These are phyloP conservation scores for Trichomonas tenax DNA, from an alignment of 208 protist species.

Conservation along the genomic window DNA sequence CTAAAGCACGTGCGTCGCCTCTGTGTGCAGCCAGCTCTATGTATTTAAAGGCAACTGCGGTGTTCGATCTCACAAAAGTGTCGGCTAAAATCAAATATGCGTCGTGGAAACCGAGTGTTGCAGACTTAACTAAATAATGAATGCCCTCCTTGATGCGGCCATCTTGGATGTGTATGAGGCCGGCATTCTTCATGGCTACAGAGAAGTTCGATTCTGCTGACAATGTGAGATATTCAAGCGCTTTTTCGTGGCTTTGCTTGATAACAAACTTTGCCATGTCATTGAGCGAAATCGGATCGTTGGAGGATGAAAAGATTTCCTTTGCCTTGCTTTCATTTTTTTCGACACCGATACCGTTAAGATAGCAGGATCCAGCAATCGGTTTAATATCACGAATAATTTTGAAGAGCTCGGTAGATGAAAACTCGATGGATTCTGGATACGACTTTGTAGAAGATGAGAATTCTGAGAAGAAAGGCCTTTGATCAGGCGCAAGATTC, in stretches of 20 bases:
- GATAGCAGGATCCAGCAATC: background rate
- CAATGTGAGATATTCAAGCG: background rate
- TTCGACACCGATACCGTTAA: background rate
- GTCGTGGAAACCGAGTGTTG: background rate
- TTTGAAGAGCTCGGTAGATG: background rate
- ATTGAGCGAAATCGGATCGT: background rate
- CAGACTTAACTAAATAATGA: background rate
- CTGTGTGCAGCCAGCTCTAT: background rate
- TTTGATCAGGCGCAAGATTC: background rate
- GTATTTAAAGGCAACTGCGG: background rate
- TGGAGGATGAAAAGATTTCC: background rate
- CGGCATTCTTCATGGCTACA: background rate
- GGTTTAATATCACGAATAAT: background rate
- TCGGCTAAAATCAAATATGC: background rate
- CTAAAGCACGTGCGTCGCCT: background rate
- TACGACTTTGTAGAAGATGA: background rate
- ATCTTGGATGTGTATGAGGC: background rate
- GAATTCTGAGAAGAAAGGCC: background rate
- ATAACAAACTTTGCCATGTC: background rate
- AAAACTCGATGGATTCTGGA: background rate
- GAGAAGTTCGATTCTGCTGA: background rate
- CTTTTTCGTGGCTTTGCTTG: background rate
- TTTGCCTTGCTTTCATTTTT: background rate
- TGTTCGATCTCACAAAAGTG: background rate
- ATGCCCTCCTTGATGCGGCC: background rate